Conservation (phyloP, 2,329 filamentous ascomycete genomes). For the Colletotrichum falcatum region DNA sequence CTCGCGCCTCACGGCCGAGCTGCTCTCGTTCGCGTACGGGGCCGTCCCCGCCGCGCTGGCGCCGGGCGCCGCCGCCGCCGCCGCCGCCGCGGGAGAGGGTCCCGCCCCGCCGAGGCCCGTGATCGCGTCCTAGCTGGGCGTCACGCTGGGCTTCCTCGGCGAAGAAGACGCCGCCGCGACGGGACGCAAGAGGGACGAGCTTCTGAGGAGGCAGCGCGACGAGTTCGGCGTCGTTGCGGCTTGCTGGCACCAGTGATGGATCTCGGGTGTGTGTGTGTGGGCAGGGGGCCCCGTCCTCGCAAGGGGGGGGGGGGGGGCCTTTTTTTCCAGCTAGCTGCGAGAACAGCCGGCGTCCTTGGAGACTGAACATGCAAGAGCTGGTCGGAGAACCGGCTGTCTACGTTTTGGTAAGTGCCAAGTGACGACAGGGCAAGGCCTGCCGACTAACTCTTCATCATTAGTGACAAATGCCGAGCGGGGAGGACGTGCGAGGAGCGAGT, state of each 20-base stretch:
- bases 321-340: too few species aligned
- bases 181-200: slow-evolving; percentile 14
- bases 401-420: too few species aligned
- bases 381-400: neutral
- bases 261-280: too few species aligned
- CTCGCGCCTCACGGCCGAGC: slow-evolving; percentile 46
- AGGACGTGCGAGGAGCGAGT: too few species aligned
- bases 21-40: slow-evolving; percentile 47
- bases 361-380: too few species aligned
- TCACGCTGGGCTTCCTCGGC: slow-evolving; percentile 7
- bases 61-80: neutral
- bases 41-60: slow-evolving; percentile 5
- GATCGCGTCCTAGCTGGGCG: slow-evolving; percentile 27
- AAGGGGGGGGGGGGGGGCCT: too few species aligned
- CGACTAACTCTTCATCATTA: neutral
- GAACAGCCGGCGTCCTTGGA: neutral
- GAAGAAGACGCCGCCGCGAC: slow-evolving; percentile 4
- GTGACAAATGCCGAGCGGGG: neutral
- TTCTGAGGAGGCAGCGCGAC: slow-evolving; percentile 20
- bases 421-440: neutral
- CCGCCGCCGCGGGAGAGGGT: neutral
- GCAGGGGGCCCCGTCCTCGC: too few species aligned
- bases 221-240: slow-evolving; percentile 10
- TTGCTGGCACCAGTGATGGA: slow-evolving; percentile 13
- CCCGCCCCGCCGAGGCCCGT: slow-evolving; percentile 1